phyloP scores from a whole-genome alignment of 2,329 filamentous ascomycete genomes.

The Colletotrichum endophyticum region DNA sequence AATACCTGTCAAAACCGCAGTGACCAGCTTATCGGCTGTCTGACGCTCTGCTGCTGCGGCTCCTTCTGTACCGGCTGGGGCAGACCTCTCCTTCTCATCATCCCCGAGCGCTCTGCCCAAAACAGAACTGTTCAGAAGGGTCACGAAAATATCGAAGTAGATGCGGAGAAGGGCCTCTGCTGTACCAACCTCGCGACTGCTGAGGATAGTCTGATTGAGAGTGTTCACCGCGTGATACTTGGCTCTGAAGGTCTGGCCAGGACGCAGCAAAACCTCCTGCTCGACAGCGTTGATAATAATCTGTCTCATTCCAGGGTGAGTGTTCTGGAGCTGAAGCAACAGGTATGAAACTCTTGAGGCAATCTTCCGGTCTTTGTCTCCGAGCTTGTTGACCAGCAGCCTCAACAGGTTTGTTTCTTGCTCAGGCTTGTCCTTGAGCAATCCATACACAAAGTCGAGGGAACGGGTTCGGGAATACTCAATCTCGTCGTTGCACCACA shows the following conservation, averaged over 20 bases:
- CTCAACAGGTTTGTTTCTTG: slow-evolving; percentile 94
- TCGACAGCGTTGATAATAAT: slow-evolving; percentile 87
- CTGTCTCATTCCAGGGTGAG: slow-evolving; percentile 92
- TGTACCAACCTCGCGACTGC: slow-evolving; percentile 79
- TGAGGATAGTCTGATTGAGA: slow-evolving; percentile 94
- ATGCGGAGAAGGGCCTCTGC: slow-evolving; percentile 84
- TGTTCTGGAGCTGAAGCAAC: slow-evolving; percentile 86
- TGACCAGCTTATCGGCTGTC: slow-evolving; percentile 88
- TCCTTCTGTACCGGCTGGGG: slow-evolving; percentile 11
- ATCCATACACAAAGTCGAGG: slow-evolving; percentile 87
- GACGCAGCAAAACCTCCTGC: slow-evolving; percentile 84
- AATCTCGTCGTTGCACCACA: slow-evolving; percentile 94
- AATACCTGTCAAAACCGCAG: slow-evolving; percentile 89
- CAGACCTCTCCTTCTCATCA: background rate
- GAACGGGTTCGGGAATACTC: slow-evolving; percentile 89
- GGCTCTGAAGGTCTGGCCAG: slow-evolving; percentile 84
- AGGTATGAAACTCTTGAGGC: slow-evolving; percentile 92
- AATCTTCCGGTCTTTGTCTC: slow-evolving; percentile 94
- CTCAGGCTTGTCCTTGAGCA: slow-evolving; percentile 94
- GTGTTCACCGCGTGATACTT: slow-evolving; percentile 98
- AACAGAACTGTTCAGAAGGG: slow-evolving; percentile 67
- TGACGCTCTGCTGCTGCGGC: slow-evolving; percentile 59
- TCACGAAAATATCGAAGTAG: slow-evolving; percentile 89
- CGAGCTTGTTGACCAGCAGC: slow-evolving; percentile 93
- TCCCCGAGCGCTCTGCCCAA: slow-evolving; percentile 2